Percentiles rank a stretch among this genome's conserved stretches.
Evolutionary conservation across 139 green algal genomes (phyloP).

Genomic region (Chlamydomonas sp.): DNA sequence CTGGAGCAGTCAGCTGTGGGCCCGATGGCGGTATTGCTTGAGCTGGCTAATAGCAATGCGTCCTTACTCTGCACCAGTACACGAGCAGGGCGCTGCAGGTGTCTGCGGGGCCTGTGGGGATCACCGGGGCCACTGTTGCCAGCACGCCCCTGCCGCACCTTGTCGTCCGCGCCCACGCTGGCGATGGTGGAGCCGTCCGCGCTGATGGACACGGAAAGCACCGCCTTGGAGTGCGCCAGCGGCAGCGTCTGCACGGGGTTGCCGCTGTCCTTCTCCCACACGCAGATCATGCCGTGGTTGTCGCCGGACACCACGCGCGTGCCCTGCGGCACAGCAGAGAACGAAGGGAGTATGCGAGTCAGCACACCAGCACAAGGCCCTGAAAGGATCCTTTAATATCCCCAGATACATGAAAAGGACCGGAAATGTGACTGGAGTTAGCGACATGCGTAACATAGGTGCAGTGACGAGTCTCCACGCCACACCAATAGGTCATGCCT

Average conservation of each 20-base stretch:
- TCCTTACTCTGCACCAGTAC: not conserved
- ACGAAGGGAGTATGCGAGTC: not conserved
- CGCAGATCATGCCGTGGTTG: slow-evolving; percentile 62
- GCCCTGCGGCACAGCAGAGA: slow-evolving; percentile 1
- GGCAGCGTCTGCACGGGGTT: slow-evolving; percentile 57
- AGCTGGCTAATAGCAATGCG: not conserved
- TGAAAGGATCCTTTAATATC: not conserved
- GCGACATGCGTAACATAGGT: too few relatives aligned
- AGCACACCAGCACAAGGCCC: not conserved
- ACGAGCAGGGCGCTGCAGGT: not conserved
- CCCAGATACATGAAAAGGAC: too few relatives aligned
- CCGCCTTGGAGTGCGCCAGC: slow-evolving; percentile 49
- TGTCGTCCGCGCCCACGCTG: slow-evolving; percentile 53
- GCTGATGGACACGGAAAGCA: slow-evolving; percentile 49
- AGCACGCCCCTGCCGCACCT: slow-evolving; percentile 15
- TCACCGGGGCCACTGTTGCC: not conserved
- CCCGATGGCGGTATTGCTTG: too few relatives aligned
- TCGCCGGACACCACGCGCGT: slow-evolving; percentile 50
- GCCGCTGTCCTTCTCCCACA: slow-evolving; percentile 62
- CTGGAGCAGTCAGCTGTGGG: too few relatives aligned
- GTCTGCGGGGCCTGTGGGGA: too few relatives aligned
- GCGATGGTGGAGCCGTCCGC: slow-evolving; percentile 58
- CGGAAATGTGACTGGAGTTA: too few relatives aligned
- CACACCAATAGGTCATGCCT: too few relatives aligned
- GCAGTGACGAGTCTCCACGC: too few relatives aligned